Evolutionary conservation across 2,329 filamentous ascomycete species (phyloP), one percentile per base, ranked within the genome.

Genomic region (Cordyceps pruinosa): DNA sequence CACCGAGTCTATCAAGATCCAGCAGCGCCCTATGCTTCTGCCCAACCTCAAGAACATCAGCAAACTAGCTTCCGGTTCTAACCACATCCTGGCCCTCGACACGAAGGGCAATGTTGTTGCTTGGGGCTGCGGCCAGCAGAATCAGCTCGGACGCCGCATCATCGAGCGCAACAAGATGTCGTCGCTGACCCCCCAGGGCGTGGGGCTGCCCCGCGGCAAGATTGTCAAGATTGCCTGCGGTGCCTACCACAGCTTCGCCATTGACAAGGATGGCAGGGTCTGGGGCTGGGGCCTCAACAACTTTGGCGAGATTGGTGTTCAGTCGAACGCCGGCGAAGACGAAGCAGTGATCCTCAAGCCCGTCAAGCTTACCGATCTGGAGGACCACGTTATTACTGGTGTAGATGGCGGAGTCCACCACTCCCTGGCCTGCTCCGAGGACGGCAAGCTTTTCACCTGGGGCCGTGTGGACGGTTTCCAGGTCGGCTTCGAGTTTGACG

Each of bases 221-320:
- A 81, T 89, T 45, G 62, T 63, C 51, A 70, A 75, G 64, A 68
- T 76, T 49, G 81, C 80, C 19, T 85, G 83, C 61, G 90, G 90
- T 45, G 83, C 86, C 15, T 93, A 92, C 72, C 89, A 96, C 75
- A 88, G 85, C 64, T 93, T 96, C 64, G 89, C 89, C 19, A 77
- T 96, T 47, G 84, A 87, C 70, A 79, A 82, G 58, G 80, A 82
- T 15, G 88, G 85, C 39, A 78, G 82, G 30, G 86, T 93, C 32
- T 94, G 85, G 72, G 82, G 85, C 0, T 96, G 90, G 90, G 90
- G 91, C 25, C 76, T 93, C 30, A 96, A 96, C 78, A 91, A 88
- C 72, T 95, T 89, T 70, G 88, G 87, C 61, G 87, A 96, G 74
- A 89, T 88, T 17, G 90, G 75, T 5, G 83, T 88, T 52, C 76